A percentile compares a stretch with the other conserved stretches of the same genome.
Evolutionary conservation across 1,284 basidiomycete species (phyloP).

Genomic region (Cystobasidium sp.): DNA sequence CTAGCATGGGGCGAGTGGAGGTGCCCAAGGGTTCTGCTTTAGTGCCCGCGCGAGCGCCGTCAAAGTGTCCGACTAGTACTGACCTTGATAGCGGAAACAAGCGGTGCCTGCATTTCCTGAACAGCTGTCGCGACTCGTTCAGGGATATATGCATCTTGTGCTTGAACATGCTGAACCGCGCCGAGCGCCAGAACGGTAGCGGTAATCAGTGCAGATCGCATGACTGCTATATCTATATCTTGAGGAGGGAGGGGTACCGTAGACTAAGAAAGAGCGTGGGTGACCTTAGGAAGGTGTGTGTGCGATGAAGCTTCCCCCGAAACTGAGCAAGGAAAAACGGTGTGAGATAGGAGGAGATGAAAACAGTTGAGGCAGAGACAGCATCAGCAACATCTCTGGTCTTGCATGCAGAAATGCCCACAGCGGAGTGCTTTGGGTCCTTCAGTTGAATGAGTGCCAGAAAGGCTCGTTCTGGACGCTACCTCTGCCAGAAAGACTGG

Average conservation of each 20-base stretch:
- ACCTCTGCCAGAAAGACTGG: not conserved
- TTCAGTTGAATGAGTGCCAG: not conserved
- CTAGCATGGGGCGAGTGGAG: too few relatives aligned
- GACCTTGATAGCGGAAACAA: conserved; percentile 24
- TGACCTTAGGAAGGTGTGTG: conserved; percentile 10
- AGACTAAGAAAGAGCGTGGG: conserved; percentile 5
- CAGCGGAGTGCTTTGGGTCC: too few relatives aligned
- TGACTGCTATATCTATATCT: not conserved
- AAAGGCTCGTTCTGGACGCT: not conserved
- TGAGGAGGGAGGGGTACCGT: not conserved
- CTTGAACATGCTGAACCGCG: conserved; percentile 18
- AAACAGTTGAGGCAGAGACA: not conserved
- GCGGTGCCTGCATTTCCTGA: conserved; percentile 12
- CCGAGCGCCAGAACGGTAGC: conserved; percentile 11
- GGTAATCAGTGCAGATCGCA: conserved; percentile 12
- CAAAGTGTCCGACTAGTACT: conserved; percentile 2
- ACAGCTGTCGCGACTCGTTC: conserved; percentile 24
- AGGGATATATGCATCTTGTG: conserved; percentile 14
- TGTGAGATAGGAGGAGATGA: not conserved
- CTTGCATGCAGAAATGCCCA: not conserved
- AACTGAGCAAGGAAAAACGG: not conserved
- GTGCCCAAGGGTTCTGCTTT: too few relatives aligned
- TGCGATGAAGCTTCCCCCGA: not conserved
- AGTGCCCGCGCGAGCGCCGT: too few relatives aligned
- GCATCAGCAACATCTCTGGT: not conserved